Percentiles rank a stretch among this genome's conserved stretches.
These are phyloP conservation scores for Fusarium sp. DNA, from an alignment of 2,329 filamentous ascomycete species.

Conservation along the genomic window DNA sequence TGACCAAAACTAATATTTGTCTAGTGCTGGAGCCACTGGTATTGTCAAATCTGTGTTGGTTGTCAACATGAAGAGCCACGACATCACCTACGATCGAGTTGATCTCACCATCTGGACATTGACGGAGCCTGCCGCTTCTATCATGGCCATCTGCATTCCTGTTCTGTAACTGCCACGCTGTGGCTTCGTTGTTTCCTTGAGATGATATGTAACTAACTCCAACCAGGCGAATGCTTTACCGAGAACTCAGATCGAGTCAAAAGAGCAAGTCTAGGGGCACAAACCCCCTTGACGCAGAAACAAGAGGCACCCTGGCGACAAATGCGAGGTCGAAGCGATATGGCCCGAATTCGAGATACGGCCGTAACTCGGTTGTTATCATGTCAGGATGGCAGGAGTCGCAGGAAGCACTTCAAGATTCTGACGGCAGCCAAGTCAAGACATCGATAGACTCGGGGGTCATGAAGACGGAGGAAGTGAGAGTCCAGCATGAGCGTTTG, in stretches of 20 bases:
- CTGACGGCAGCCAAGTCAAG: conserved; percentile 20
- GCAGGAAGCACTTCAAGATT: conserved; percentile 47
- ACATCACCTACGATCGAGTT: conserved; percentile 50
- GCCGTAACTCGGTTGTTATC: conserved; percentile 48
- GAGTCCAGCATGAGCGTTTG: conserved; percentile 41
- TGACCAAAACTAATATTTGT: conserved; percentile 10
- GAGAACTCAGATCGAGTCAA: conserved; percentile 48
- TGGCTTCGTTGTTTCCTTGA: rapidly evolving
- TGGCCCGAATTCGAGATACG: conserved; percentile 38
- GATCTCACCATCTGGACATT: conserved; percentile 53
- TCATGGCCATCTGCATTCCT: conserved; percentile 52
- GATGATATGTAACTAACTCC: not conserved
- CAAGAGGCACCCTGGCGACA: conserved; percentile 14
- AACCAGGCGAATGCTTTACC: conserved; percentile 50
- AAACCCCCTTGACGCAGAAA: conserved; percentile 12
- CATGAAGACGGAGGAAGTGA: conserved; percentile 48
- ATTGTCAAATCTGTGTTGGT: conserved; percentile 52
- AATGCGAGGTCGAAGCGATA: conserved; percentile 34
- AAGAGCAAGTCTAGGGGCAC: conserved; percentile 27
- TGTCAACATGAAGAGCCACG: conserved; percentile 47
- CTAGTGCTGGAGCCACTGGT: conserved; percentile 48
- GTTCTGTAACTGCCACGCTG: conserved; percentile 43
- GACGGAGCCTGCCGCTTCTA: conserved; percentile 50
- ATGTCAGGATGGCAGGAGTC: conserved; percentile 52
- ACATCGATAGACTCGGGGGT: conserved; percentile 29